Conservation (phyloP, 139 green algal genomes). For the Penium margaritaceum region DNA sequence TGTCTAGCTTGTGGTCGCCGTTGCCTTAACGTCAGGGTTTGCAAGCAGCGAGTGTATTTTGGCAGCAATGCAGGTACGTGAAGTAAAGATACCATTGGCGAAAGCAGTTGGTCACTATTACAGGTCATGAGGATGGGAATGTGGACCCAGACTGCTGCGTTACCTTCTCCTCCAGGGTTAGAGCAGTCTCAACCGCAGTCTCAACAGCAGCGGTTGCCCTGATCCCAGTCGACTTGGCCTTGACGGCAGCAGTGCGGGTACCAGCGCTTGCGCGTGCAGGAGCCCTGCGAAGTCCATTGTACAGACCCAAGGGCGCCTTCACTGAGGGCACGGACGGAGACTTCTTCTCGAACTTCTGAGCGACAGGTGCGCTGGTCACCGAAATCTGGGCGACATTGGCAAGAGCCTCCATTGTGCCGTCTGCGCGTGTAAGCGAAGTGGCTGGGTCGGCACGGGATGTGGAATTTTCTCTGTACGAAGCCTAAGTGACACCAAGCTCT, state of each 20-base stretch:
- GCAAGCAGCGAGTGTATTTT: neutral
- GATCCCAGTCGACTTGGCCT: constrained; percentile 14
- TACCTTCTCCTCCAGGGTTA: constrained; percentile 20
- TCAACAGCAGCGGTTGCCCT: constrained; percentile 24
- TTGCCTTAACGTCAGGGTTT: no score
- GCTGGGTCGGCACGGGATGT: no score
- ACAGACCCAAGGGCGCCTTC: neutral
- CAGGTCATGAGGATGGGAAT: no score
- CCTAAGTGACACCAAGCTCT: no score
- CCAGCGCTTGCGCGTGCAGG: neutral
- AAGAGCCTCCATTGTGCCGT: no score
- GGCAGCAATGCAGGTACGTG: neutral
- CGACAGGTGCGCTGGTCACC: no score
- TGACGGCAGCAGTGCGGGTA: neutral
- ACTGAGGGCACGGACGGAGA: neutral
- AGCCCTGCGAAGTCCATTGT: neutral
- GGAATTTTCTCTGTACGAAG: no score
- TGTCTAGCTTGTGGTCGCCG: no score
- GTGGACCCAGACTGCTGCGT: neutral
- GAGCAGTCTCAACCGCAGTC: neutral
- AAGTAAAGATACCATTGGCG: neutral
- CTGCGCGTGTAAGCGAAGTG: no score
- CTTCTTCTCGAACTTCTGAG: no score
- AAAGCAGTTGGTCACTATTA: no score
- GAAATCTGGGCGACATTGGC: no score